Evolutionary conservation across 148 eudicot species (phyloP).

Genomic region (Persicaria maculosa): DNA sequence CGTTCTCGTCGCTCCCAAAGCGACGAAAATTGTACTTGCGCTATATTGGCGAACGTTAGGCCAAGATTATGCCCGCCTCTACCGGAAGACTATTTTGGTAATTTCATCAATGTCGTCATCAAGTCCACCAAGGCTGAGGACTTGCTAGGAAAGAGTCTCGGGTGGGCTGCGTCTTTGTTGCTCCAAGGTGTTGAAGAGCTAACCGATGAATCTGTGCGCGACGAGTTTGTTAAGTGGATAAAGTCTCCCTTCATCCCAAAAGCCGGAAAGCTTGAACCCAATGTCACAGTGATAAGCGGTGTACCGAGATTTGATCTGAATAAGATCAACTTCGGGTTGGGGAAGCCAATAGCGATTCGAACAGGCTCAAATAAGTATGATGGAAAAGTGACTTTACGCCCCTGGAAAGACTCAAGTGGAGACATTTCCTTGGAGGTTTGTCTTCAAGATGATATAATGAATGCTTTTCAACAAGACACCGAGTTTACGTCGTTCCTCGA

Average conservation of each 20-base stretch:
- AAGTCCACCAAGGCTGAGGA: background rate
- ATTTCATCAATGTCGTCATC: background rate
- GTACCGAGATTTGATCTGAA: background rate
- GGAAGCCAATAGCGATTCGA: background rate
- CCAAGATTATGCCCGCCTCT: constrained; percentile 6
- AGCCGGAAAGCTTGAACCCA: background rate
- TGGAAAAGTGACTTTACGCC: background rate
- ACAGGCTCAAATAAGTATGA: constrained; percentile 5
- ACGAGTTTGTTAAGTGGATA: background rate
- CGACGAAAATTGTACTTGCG: background rate
- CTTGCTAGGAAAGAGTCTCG: background rate
- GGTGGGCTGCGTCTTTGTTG: background rate
- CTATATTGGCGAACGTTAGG: background rate
- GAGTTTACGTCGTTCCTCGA: background rate
- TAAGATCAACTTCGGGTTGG: background rate
- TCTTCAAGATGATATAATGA: background rate
- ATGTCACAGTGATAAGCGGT: background rate
- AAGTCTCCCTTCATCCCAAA: background rate
- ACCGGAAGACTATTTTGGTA: background rate
- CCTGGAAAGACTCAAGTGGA: background rate
- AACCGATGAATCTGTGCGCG: background rate
- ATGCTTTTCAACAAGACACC: background rate
- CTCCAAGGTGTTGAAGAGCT: background rate
- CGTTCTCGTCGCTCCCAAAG: background rate
- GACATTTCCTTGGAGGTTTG: background rate